Evolutionary conservation across 192 early-diverging fungal species (phyloP).

Genomic region (Helicostylum pulchrum): DNA sequence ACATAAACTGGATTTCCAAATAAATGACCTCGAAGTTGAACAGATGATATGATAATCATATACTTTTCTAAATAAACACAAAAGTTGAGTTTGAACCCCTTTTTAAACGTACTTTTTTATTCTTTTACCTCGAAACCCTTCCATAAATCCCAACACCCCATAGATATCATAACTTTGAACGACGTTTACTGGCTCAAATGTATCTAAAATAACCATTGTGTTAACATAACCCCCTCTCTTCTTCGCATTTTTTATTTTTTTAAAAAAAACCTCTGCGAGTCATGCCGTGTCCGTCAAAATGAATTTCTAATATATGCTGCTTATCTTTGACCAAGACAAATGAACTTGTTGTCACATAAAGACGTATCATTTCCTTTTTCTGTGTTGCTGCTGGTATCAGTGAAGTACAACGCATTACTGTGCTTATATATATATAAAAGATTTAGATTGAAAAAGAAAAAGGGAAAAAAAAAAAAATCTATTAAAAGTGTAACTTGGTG

Average conservation of each 20-base stretch:
- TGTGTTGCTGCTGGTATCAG: no score
- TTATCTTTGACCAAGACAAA: conserved; percentile 10
- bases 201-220: conserved; percentile 8
- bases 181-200: conserved; percentile 13
- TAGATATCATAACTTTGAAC: conserved; percentile 23
- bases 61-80: conserved; percentile 17
- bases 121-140: conserved; percentile 19
- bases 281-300: conserved; percentile 21
- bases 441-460: no score
- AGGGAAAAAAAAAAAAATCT: no score
- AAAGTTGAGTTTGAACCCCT: neutral
- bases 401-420: no score
- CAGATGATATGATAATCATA: conserved; percentile 37
- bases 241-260: no score
- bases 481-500: no score
- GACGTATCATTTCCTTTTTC: neutral
- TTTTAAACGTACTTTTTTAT: neutral
- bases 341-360: conserved; percentile 5
- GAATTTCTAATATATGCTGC: conserved; percentile 17
- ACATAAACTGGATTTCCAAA: conserved; percentile 38
- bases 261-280: conserved; percentile 15
- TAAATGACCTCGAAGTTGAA: conserved; percentile 36
- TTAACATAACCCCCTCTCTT: neutral
- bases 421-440: no score
- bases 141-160: conserved; percentile 28